These are phyloP conservation scores for Scutellospora calospora DNA, from an alignment of 371 early-diverging fungal genomes.

Conservation along the genomic window DNA sequence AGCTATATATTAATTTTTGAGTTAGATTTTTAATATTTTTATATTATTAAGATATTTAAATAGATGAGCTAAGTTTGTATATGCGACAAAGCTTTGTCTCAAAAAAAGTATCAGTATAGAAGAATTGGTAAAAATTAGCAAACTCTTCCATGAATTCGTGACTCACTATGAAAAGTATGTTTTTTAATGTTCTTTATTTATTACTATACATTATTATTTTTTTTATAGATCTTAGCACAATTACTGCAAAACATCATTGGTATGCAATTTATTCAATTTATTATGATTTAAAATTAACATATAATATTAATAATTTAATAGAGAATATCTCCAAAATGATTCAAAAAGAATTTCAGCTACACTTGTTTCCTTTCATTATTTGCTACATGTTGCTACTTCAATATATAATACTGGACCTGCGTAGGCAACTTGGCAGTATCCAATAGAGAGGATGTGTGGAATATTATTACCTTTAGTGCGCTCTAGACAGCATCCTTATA, in stretches of 20 bases:
- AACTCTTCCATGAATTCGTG: background rate
- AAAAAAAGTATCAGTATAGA: background rate
- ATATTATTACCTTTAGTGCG: background rate
- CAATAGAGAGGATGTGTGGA: background rate
- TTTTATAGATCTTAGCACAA: no score
- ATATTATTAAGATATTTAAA: background rate
- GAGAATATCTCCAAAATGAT: background rate
- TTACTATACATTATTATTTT: no score
- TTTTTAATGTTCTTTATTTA: background rate
- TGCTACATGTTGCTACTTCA: background rate
- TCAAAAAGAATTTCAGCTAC: background rate
- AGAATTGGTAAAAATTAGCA: background rate
- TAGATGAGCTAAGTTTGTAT: background rate
- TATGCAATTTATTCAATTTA: no score
- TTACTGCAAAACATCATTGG: no score
- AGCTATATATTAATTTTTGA: background rate
- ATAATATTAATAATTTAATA: background rate
- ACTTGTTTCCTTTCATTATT: background rate
- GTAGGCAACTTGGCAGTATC: background rate
- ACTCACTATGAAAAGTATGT: background rate
- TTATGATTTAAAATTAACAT: no score
- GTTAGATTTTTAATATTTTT: background rate
- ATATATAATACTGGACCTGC: conserved; percentile 12
- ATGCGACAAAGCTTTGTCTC: background rate
- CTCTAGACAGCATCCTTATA: background rate